Evolutionary conservation across 2,329 filamentous ascomycete species (phyloP).

Genomic region (Magnaporthales sp.): DNA sequence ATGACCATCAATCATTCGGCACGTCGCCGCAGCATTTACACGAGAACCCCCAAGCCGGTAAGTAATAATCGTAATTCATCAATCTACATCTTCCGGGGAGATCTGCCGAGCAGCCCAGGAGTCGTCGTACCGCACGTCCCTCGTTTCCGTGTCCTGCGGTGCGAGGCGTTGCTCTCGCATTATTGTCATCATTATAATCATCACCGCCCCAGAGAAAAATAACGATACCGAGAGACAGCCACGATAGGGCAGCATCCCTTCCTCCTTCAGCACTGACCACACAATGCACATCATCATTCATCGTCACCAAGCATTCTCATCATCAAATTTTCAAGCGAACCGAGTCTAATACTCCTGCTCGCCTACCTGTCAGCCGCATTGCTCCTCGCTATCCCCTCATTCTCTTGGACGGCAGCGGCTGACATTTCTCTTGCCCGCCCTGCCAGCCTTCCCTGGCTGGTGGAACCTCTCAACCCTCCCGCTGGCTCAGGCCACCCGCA

Average conservation of each 20-base stretch:
- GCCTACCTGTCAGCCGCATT: neutral
- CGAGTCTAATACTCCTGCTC: neutral
- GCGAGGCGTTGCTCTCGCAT: neutral
- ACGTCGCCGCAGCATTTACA: neutral
- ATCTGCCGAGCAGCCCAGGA: neutral
- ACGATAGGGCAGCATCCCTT: neutral
- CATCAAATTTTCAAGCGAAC: neutral
- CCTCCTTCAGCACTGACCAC: neutral
- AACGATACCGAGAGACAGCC: neutral
- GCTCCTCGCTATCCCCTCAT: neutral
- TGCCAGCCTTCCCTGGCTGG: neutral
- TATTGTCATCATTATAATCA: neutral
- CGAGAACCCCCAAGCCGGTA: neutral
- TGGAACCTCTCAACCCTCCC: neutral
- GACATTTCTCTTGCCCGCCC: neutral
- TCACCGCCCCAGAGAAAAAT: neutral
- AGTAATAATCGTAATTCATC: neutral
- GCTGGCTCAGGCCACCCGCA: neutral
- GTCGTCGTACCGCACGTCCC: neutral
- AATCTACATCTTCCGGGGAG: neutral
- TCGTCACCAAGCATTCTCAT: neutral
- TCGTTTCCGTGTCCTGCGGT: neutral
- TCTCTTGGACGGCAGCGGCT: neutral
- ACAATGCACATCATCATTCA: neutral
- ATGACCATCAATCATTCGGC: neutral